phyloP scores from a whole-genome alignment of 1,139 yeast species.

The Yamadazyma triangularis region DNA sequence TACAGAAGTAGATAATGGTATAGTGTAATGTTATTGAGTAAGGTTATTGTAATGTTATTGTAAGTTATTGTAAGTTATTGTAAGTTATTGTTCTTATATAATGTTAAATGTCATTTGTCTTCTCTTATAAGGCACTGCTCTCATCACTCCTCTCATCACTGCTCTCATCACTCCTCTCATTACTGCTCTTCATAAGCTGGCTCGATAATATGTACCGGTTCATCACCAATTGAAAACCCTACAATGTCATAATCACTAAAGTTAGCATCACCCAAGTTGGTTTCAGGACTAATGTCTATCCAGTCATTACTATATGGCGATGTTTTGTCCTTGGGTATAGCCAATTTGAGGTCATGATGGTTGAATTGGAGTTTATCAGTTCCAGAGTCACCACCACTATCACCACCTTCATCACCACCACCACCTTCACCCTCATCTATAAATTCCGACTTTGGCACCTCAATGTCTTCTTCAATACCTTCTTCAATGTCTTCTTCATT shows the following conservation, averaged over 20 bases:
- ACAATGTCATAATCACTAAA: constrained; percentile 37
- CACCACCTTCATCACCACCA: constrained; percentile 3
- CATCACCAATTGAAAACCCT: constrained; percentile 37
- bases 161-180: too few relatives aligned
- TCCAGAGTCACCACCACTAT: too few relatives aligned
- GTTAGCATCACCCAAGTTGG: constrained; percentile 18
- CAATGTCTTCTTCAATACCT: constrained; percentile 24
- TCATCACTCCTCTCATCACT: too few relatives aligned
- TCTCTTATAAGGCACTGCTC: too few relatives aligned
- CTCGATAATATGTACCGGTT: constrained; percentile 34
- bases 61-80: too few relatives aligned
- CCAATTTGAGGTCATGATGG: constrained; percentile 26
- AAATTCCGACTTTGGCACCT: constrained; percentile 24
- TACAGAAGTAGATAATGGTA: too few relatives aligned
- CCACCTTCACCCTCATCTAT: constrained; percentile 16
- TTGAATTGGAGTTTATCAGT: too few relatives aligned
- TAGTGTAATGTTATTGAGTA: too few relatives aligned
- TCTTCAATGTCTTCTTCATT: constrained; percentile 17
- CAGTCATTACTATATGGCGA: constrained; percentile 38
- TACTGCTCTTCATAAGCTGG: constrained; percentile 42
- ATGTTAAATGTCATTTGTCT: too few relatives aligned
- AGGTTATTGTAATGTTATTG: too few relatives aligned
- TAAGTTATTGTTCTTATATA: too few relatives aligned
- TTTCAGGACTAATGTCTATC: constrained; percentile 28
- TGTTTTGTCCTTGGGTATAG: constrained; percentile 38